These are phyloP conservation scores for Bolboschoenus planiculmis DNA, from an alignment of 176 grass and related monocot genomes.

Conservation along the genomic window DNA sequence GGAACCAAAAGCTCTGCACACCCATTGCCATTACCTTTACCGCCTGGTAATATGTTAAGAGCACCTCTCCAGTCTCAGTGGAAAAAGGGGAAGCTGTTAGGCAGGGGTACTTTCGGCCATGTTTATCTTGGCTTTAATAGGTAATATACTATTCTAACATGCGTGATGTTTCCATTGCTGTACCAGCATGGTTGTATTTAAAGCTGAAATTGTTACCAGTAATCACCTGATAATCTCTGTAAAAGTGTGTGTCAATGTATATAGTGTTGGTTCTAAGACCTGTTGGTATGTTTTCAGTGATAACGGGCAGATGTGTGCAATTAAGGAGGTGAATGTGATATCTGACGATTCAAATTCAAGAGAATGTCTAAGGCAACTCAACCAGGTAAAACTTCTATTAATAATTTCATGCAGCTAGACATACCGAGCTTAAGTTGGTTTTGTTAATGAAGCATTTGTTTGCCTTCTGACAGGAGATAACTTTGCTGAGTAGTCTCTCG, in stretches of 20 bases:
- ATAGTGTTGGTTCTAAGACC: background rate
- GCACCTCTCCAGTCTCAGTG: constrained; percentile 52
- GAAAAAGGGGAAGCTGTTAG: constrained; percentile 69
- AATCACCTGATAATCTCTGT: background rate
- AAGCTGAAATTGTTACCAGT: no score
- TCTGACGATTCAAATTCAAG: constrained; percentile 87
- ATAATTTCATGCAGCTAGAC: background rate
- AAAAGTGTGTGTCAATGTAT: background rate
- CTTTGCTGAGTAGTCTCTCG: constrained; percentile 71
- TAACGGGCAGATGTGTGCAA: constrained; percentile 82
- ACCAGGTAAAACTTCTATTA: constrained; percentile 48
- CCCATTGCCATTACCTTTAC: constrained; percentile 54
- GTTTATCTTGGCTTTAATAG: constrained; percentile 81
- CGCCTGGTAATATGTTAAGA: constrained; percentile 24
- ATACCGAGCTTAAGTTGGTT: constrained; percentile 2
- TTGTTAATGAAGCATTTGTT: constrained; percentile 18
- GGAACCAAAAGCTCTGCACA: constrained; percentile 33
- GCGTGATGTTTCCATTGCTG: background rate
- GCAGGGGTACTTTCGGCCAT: constrained; percentile 73
- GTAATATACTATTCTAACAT: constrained; percentile 17
- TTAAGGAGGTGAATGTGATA: constrained; percentile 97
- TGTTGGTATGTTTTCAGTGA: constrained; percentile 49
- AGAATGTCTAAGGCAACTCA: constrained; percentile 92
- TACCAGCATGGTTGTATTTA: background rate
- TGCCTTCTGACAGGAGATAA: constrained; percentile 59